Base-by-base conservation (phyloP, 1,284 basidiomycete species). In the Moesziomyces parantarcticus region DNA sequence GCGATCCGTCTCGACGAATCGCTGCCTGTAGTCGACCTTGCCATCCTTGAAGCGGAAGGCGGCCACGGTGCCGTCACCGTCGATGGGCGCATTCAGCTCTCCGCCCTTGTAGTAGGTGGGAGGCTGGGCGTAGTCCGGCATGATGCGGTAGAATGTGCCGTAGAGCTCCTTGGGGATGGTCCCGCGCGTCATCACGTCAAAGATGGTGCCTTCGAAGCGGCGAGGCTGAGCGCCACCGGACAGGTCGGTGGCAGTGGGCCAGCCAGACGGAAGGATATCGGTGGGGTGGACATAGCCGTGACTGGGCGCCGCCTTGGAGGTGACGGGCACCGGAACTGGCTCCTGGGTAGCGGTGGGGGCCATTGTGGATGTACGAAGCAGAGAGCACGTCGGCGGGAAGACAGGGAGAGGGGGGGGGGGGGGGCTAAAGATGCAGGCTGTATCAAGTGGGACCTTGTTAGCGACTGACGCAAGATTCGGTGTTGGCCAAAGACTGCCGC, bases 61-160 rank as follows among this genome's bases (percentile, higher is more conserved):
- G 22, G 59, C 58, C 2, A 70, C 56, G 36, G 61, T 60, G 13
- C 67, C 67, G 39, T 70, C 67, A 18, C 67, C 67, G 45, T 70
- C 65, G 48, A 70, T 57, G 55, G 59, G 67, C 16, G 57, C 61
- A 16, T 70, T 70, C 32, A 58, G 62, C 43, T 56, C 58, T 21
- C 56, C 51, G 25, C 56, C 51, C 22, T 54, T 69, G 55, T 66
- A 51, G 51, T 57, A 54, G 26, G 64, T 58, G 14, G 55, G 60
- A 6, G 58, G 34, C 32, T 54, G 43, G 26, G 63, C 63, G 29
- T 58, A 66, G 52, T 70, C 67, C 18, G 67, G 67, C 67, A 70
- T 70, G 50, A 70, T 66, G 36, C 67, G 61, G 55, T 70, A 70
- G 22, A 70, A 70, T 3, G 67, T 70, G 14, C 67, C 67, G 43